Evolutionary conservation across 164 flowering plant species (phyloP), one percentile per base, ranked within the genome.

Genomic region (Vitis riparia): DNA sequence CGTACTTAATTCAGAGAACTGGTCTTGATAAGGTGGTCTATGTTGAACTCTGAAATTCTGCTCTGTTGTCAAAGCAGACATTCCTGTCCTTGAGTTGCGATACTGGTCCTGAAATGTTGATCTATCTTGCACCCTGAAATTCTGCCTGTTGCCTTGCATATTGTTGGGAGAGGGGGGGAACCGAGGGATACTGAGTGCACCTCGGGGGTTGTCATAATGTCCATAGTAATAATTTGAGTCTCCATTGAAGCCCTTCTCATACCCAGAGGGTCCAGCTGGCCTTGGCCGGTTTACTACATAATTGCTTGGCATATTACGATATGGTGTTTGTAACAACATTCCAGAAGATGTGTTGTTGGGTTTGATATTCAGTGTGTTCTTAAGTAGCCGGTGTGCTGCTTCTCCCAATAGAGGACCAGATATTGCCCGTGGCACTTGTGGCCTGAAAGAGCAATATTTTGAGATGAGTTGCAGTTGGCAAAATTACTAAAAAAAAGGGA

Each of bases 321-420:
- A 55, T 27, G 77, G 67, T 9, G 71, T 65, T 13, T 68, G 84
- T 13, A 80, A 86, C 6, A 69, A 57, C 11, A 56, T 58, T 27
- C 82, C 84, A 3, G 83, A 67, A 15, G 78, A 14, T 23, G 72
- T 50, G 59, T 67, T 67, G 67, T 69, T 76, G 53, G 83, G 58
- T 69, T 80, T 90, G 30, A 83, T 72, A 68, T 91, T 88, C 59
- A 95, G 83, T 2, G 91, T 77, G 74, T 88, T 87, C 73, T 83
- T 92, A 17, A 95, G 83, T 32, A 95, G 87, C 65, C 99, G 96
- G 73, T 89, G 92, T 49, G 98, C 94, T 51, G 99, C 99, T 83
- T 93, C 97, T 67, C 97, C 98, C 74, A 95, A 72, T 27, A 59
- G 52, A 69, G 87, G 85, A 27, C 98, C 99, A 69, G 83, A 81